Conservation (phyloP, 306 rosid genomes). For the Luffa aegyptiaca region DNA sequence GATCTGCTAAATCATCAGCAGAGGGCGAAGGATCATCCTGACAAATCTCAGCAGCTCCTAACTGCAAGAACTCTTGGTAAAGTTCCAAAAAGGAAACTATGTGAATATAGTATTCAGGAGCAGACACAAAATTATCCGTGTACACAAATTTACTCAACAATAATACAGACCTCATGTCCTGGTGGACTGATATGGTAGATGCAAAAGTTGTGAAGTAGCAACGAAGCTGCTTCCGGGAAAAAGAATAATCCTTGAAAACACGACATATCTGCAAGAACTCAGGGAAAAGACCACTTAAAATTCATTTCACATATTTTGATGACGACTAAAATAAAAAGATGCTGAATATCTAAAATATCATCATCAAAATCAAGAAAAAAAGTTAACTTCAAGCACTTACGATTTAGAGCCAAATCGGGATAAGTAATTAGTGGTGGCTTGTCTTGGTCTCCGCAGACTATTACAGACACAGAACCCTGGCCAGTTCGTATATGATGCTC, state of each 20-base stretch:
- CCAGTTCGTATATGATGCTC: slow-evolving; percentile 69
- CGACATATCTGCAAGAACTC: slow-evolving; percentile 51
- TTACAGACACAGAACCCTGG: slow-evolving; percentile 79
- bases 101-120: slow-evolving; percentile 40
- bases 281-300: slow-evolving; percentile 1
- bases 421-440: slow-evolving; percentile 84
- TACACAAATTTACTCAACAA: slow-evolving; percentile 14
- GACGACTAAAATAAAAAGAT: neutral
- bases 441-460: slow-evolving; percentile 73
- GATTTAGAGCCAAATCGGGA: slow-evolving; percentile 83
- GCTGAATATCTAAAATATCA: neutral
- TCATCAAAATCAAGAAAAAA: neutral
- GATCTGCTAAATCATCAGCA: slow-evolving; percentile 81
- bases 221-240: slow-evolving; percentile 87
- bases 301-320: neutral
- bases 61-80: slow-evolving; percentile 83
- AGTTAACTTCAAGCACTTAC: slow-evolving; percentile 30
- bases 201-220: slow-evolving; percentile 92
- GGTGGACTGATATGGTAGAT: slow-evolving; percentile 93
- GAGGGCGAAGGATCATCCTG: slow-evolving; percentile 53
- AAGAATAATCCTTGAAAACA: slow-evolving; percentile 96
- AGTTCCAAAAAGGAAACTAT: slow-evolving; percentile 50
- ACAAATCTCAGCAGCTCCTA: slow-evolving; percentile 83
- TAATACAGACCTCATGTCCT: slow-evolving; percentile 82
- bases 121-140: slow-evolving; percentile 1